Evolutionary conservation across 164 flowering plant species (phyloP), one percentile per base, ranked within the genome.

Genomic region (Buxus sempervirens): DNA sequence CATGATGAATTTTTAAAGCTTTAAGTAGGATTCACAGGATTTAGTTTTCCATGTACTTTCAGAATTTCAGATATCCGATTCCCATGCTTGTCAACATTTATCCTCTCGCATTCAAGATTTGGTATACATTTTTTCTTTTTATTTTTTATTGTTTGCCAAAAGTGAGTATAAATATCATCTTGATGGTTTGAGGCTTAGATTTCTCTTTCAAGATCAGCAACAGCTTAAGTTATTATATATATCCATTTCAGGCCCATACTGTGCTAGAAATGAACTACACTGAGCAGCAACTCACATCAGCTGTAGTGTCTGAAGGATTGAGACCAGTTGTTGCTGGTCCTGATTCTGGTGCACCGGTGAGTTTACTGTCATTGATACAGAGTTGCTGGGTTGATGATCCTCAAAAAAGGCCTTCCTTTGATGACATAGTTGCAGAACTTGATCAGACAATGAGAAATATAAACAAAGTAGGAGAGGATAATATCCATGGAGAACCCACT

Each of bases 211-310:
- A 26, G 2, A 23, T 58, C 61, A 14, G 20, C 4, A 26, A 27
- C 15, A n/a, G 20, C 8, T 13, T 45, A 10, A 26, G 26, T 7
- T 15, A 60, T 12, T 14, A 16, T 65, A 53, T 58, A 54, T 45
- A 62, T 25, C 59, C 68, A 32, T 32, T 70, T 62, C 85, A 91
- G 98, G 98, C 98, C 58, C 98, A 95, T 77, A 95, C 98, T 26
- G 97, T 95, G 54, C 83, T 91, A 60, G 98, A 95, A 84, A 95
- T 95, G 97, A 91, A 79, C 75, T 90, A 95, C 69, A 88, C 96
- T 55, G 97, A 91, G 79, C 98, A 95, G 82, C 87, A 86, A 82
- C 98, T 95, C 58, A 90, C 97, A 63, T 88, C 92, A 56, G 96
- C 97, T 64, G 87, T 95, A 56, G 96, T 86, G 25, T 86, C 96